Percentiles rank a stretch among this genome's conserved stretches.
Conservation (phyloP, 768 basidiomycete species). For the Clavaria fumosa region DNA sequence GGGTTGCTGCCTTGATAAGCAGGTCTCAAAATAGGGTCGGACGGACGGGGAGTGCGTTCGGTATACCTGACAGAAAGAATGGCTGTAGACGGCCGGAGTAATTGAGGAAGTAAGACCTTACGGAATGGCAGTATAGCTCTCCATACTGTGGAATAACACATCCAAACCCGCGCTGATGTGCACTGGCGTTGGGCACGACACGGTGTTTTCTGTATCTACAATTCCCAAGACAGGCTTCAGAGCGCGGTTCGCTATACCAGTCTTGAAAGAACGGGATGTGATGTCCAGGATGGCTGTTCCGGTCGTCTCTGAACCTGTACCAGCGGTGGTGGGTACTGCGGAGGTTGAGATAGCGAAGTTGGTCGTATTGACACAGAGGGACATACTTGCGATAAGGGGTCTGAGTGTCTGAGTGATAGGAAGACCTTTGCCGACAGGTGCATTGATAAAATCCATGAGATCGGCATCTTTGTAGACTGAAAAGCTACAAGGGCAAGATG, state of each 20-base stretch:
- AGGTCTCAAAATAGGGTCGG: constrained; percentile 81
- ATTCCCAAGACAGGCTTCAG: constrained; percentile 82
- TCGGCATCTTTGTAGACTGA: constrained; percentile 85
- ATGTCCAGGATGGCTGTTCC: constrained; percentile 91
- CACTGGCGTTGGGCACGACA: constrained; percentile 78
- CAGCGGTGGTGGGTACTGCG: constrained; percentile 47
- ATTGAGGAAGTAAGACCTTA: constrained; percentile 25
- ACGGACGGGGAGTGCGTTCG: constrained; percentile 77
- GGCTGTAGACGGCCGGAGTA: constrained; percentile 4
- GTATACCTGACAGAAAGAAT: constrained; percentile 42
- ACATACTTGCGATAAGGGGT: constrained; percentile 57
- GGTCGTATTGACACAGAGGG: neutral
- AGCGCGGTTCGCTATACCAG: constrained; percentile 86
- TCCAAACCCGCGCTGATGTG: constrained; percentile 93
- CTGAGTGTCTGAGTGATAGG: constrained; percentile 60
- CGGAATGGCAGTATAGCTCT: constrained; percentile 91
- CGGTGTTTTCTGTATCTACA: constrained; percentile 82
- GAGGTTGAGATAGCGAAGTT: neutral
- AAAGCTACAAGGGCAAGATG: constrained; percentile 34
- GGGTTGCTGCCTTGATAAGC: constrained; percentile 91
- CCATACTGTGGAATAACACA: constrained; percentile 90
- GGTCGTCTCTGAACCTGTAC: constrained; percentile 91
- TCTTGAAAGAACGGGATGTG: constrained; percentile 86
- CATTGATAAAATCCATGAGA: constrained; percentile 93
- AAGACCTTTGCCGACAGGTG: constrained; percentile 84